Conservation (phyloP, 129 eudicot genomes). For the Calendula officinalis region DNA sequence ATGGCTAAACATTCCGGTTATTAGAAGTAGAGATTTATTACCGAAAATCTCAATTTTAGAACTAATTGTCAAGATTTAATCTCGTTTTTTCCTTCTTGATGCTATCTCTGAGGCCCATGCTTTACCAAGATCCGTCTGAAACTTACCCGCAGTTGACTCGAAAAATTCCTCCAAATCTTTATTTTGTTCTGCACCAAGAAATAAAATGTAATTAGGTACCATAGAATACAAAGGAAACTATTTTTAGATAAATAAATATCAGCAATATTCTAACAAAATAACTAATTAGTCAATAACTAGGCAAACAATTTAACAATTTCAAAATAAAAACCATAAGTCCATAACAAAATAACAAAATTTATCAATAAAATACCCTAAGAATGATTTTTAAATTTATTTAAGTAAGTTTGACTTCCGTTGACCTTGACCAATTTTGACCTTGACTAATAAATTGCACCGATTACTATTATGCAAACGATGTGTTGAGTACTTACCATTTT, state of each 20-base stretch:
- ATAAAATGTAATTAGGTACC: constrained; percentile 13
- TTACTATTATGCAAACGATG: background rate
- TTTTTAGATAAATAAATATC: no score
- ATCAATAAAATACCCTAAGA: no score
- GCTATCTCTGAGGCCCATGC: constrained; percentile 91
- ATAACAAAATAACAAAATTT: no score
- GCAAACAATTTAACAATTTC: no score
- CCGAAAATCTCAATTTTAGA: constrained; percentile 18
- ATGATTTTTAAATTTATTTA: no score
- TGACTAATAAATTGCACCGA: no score
- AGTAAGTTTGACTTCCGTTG: no score
- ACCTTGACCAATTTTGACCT: no score
- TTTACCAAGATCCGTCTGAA: constrained; percentile 87
- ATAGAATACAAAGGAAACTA: no score
- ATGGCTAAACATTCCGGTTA: constrained; percentile 15
- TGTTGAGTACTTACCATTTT: constrained; percentile 54
- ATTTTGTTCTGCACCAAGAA: constrained; percentile 66
- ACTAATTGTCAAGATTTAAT: constrained; percentile 8
- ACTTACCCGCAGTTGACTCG: constrained; percentile 95
- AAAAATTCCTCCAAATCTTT: constrained; percentile 86
- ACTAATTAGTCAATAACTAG: no score
- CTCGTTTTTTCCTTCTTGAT: constrained; percentile 62
- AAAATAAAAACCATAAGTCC: no score
- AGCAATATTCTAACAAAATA: no score
- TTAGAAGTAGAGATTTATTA: background rate